Evolutionary conservation across 768 basidiomycete species (phyloP), one percentile per base, ranked within the genome.

Genomic region (Daedalea quercina): DNA sequence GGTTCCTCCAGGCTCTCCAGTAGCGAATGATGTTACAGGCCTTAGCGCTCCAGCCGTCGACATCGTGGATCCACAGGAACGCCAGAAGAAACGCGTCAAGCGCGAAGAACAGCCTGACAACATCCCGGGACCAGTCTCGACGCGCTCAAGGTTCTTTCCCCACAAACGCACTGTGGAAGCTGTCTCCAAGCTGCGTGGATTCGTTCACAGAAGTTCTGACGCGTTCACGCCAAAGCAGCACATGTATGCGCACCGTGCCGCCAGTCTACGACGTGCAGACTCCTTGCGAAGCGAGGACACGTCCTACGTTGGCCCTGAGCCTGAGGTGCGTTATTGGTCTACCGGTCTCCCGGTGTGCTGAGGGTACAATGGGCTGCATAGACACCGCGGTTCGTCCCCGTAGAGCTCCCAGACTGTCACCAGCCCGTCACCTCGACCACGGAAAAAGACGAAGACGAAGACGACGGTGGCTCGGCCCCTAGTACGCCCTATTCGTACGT

Each of bases 181-280:
- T 9, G 31, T 44, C 1, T 23, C n/a, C 25, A 11, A 1, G n/a
- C 9, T 26, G 4, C 23, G 23, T 20, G 22, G 25, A 2, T 20
- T 19, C 15, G 9, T 19, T 26, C 15, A 24, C 24, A 20, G 24
- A 44, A 40, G 44, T n/a, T 23, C 44, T 12, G 51, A 45, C 7
- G 48, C 43, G n/a, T 52, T 54, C 47, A 23, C 28, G 9, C 50
- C 55, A 6, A 35, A 49, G 15, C 12, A 9, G 11, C 45, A 13
- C n/a, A 40, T 53, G 25, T 57, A 57, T 50, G 68, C 71, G 2
- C 66, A 55, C 24, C 56, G 62, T 3, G 69, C 73, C 22, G 76
- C 74, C 0, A 76, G 75, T 51, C 19, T 74, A 11, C 68, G 76
- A 35, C 68, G 73, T 23, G 74, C 73, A 0, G 63, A 60, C 17